Conservation (phyloP, 176 grass and related monocot genomes). For the Secale cereale region DNA sequence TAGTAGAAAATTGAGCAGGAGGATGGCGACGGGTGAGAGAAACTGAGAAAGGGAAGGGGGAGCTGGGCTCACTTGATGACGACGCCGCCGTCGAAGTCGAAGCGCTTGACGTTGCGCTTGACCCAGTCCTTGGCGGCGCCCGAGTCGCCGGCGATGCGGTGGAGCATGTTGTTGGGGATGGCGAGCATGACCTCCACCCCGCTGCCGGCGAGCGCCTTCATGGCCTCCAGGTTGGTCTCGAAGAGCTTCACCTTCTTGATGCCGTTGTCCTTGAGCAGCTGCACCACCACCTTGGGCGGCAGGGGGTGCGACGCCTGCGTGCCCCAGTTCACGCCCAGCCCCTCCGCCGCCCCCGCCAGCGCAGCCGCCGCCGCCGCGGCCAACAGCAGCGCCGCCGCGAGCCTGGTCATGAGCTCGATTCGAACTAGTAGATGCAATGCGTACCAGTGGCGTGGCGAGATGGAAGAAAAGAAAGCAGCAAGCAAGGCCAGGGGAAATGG, state of each 20-base stretch:
- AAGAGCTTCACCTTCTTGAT: constrained; percentile 87
- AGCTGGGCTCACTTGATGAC: constrained; percentile 54
- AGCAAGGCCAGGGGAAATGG: too few relatives aligned
- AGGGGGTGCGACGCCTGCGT: constrained; percentile 64
- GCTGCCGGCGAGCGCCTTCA: constrained; percentile 65
- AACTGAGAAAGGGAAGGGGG: too few relatives aligned
- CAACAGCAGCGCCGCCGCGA: too few relatives aligned
- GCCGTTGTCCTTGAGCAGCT: constrained; percentile 61
- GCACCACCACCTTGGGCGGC: constrained; percentile 54
- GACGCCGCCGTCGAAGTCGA: constrained; percentile 77
- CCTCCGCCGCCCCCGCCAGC: neutral
- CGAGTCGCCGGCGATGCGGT: constrained; percentile 37
- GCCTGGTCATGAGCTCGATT: too few relatives aligned
- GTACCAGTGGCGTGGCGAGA: too few relatives aligned
- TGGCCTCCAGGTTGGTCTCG: constrained; percentile 43
- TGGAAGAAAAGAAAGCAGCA: too few relatives aligned
- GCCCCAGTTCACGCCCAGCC: constrained; percentile 79
- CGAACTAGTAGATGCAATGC: too few relatives aligned
- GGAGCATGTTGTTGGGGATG: constrained; percentile 76
- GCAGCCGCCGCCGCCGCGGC: too few relatives aligned
- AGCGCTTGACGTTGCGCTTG: constrained; percentile 47
- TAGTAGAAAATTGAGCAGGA: too few relatives aligned
- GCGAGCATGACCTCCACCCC: constrained; percentile 82
- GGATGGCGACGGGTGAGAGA: neutral
- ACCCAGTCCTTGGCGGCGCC: constrained; percentile 73